Evolutionary conservation across 768 basidiomycete species (phyloP), one percentile per base, ranked within the genome.

Genomic region (Collybia mongolica): DNA sequence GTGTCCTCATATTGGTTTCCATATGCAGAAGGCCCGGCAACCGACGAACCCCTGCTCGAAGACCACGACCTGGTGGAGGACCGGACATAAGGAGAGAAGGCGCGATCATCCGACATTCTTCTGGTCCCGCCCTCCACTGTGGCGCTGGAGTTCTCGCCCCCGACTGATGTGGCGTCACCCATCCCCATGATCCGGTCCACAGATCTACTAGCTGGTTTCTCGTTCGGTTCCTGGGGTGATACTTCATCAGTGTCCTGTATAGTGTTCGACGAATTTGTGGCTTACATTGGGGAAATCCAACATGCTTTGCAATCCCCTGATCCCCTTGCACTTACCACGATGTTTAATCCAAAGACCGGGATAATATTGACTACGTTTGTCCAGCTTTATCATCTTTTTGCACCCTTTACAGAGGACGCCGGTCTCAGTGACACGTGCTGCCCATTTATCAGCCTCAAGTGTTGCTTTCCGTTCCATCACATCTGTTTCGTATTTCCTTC

Each of bases 341-440:
- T 70, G 68, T 51, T 70, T 70, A 44, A 43, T 32, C 68, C 68
- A 70, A 6, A 70, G 36, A 6, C 68, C 68, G 14, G 68, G 66
- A 37, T 70, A 71, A 54, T 71, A 71, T 20, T 52, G 45, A 2
- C 62, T 67, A 38, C 68, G 48, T 46, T 65, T 67, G 40, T 70
- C 70, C 12, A 70, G 62, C 39, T 66, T 67, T 36, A 70, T 71
- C 15, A 49, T 54, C 49, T 43, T 68, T 26, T 44, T 9, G 26
- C 70, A 70, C 24, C 60, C 70, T 8, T 29, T 39, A 38, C 68
- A 70, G 2, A 53, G 45, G 3, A 70, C 68, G n/a, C 18, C 37
- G 20, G 36, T 37, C 20, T 44, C 35, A 14, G 32, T 44, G n/a
- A 51, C 36, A 12, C 19, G 18, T 18, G 22, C 35, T 9, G 42